These are phyloP conservation scores for Pseudofabraea citricarpa DNA, from an alignment of 2,329 filamentous ascomycete species.

Conservation along the genomic window DNA sequence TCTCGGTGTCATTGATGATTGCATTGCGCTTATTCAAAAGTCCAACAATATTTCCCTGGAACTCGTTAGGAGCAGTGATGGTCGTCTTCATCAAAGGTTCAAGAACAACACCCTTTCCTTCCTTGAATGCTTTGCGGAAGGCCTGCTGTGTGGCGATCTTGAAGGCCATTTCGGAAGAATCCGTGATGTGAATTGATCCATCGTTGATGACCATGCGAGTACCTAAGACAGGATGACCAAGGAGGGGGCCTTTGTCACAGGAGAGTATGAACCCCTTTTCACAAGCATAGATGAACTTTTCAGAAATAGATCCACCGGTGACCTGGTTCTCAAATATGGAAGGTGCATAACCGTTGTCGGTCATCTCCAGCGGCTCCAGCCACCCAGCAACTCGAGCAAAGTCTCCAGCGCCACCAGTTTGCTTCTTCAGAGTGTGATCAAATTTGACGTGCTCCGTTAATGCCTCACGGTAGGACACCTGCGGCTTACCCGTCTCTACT, in stretches of 20 bases:
- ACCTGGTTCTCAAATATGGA: slow-evolving; percentile 83
- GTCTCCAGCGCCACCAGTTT: slow-evolving; percentile 92
- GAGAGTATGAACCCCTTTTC: slow-evolving; percentile 87
- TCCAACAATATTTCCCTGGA: slow-evolving; percentile 93
- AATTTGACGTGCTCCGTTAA: slow-evolving; percentile 76
- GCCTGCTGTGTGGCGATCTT: slow-evolving; percentile 92
- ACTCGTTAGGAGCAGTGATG: slow-evolving; percentile 92
- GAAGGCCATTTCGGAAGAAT: slow-evolving; percentile 96
- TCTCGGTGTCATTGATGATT: slow-evolving; percentile 92
- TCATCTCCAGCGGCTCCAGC: slow-evolving; percentile 71
- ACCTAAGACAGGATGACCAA: slow-evolving; percentile 90
- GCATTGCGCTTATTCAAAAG: slow-evolving; percentile 96
- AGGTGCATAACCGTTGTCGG: slow-evolving; percentile 51
- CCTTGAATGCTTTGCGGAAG: slow-evolving; percentile 87
- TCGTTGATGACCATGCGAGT: slow-evolving; percentile 90
- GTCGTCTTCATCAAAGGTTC: slow-evolving; percentile 98
- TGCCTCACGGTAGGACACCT: slow-evolving; percentile 95
- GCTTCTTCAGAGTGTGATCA: slow-evolving; percentile 91
- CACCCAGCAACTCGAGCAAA: slow-evolving; percentile 89
- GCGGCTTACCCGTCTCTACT: slow-evolving; percentile 90
- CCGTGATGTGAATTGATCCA: slow-evolving; percentile 93
- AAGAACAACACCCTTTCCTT: slow-evolving; percentile 76
- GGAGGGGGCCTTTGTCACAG: slow-evolving; percentile 80
- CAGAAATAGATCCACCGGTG: slow-evolving; percentile 82
- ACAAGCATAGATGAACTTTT: slow-evolving; percentile 93